Evolutionary conservation across 345 rosid species (phyloP).

Genomic region (Eutrema japonicum): DNA sequence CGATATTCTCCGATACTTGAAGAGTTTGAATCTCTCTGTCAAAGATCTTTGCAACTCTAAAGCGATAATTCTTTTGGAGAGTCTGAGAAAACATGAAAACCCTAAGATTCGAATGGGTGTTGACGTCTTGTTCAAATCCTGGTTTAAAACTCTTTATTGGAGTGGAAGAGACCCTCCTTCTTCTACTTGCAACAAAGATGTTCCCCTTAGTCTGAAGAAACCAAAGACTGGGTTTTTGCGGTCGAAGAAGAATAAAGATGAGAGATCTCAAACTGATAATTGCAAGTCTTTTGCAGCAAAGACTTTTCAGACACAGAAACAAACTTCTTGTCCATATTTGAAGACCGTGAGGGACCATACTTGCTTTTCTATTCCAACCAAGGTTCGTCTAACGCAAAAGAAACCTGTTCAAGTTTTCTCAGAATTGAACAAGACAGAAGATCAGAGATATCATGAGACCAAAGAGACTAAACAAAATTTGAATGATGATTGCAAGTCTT

Average conservation of each 20-base stretch:
- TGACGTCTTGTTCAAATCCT: neutral
- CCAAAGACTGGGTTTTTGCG: neutral
- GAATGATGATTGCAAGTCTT: neutral
- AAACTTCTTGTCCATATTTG: neutral
- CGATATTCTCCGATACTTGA: slow-evolving; percentile 3
- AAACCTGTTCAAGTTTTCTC: too few species aligned
- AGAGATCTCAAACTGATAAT: too few species aligned
- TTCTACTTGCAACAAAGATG: neutral
- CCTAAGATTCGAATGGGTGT: neutral
- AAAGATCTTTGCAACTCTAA: neutral
- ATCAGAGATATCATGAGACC: neutral
- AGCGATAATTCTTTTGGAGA: neutral
- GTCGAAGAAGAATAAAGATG: neutral
- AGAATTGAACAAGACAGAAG: neutral
- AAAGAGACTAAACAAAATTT: neutral
- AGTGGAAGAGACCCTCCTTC: neutral
- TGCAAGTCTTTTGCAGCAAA: too few species aligned
- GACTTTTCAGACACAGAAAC: neutral
- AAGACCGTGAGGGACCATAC: neutral
- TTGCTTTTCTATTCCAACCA: neutral
- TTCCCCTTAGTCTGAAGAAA: too few species aligned
- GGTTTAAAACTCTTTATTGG: neutral
- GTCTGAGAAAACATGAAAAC: neutral
- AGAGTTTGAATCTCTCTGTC: neutral
- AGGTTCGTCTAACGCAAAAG: neutral